Evolutionary conservation across 352 stramenopile genomes (phyloP).

Genomic region (Thraustochytrium striatum): DNA sequence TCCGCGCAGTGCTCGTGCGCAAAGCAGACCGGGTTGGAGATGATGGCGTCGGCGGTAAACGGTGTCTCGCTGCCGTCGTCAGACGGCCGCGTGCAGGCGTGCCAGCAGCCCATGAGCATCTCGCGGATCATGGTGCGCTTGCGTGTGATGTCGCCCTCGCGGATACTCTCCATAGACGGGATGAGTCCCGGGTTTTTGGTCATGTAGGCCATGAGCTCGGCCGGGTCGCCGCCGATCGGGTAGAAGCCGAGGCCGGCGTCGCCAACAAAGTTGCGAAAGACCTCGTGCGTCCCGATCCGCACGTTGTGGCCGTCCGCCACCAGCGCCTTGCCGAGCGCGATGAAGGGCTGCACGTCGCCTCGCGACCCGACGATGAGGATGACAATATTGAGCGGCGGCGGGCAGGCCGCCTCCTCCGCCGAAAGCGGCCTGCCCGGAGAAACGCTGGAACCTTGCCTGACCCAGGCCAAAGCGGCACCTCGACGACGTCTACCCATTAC

Average conservation of each 20-base stretch:
- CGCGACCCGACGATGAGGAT: slow-evolving; percentile 36
- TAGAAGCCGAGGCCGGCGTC: slow-evolving; percentile 58
- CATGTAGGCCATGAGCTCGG: slow-evolving; percentile 70
- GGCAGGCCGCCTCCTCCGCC: too few species aligned
- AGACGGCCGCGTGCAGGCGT: slow-evolving; percentile 50
- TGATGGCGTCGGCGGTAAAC: slow-evolving; percentile 83
- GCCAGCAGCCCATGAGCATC: slow-evolving; percentile 54
- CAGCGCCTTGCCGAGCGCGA: slow-evolving; percentile 33
- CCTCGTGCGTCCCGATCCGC: slow-evolving; percentile 8
- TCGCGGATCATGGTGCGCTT: background rate
- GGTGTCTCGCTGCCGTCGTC: slow-evolving; percentile 60
- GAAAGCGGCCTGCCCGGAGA: too few species aligned
- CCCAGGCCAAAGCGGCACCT: too few species aligned
- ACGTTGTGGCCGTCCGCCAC: slow-evolving; percentile 26
- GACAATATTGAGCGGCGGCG: too few species aligned
- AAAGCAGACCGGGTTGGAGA: slow-evolving; percentile 68
- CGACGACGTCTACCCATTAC: too few species aligned
- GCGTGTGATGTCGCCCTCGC: background rate
- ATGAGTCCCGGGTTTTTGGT: background rate
- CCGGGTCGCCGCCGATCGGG: slow-evolving; percentile 64
- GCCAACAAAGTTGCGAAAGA: slow-evolving; percentile 33
- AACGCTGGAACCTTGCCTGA: too few species aligned
- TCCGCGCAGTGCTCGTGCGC: slow-evolving; percentile 9
- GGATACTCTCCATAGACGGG: background rate
- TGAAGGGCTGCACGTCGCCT: slow-evolving; percentile 51